Evolutionary conservation across 148 eudicot species (phyloP), one percentile per base, ranked within the genome.

Genomic region (Rhododendron molle): DNA sequence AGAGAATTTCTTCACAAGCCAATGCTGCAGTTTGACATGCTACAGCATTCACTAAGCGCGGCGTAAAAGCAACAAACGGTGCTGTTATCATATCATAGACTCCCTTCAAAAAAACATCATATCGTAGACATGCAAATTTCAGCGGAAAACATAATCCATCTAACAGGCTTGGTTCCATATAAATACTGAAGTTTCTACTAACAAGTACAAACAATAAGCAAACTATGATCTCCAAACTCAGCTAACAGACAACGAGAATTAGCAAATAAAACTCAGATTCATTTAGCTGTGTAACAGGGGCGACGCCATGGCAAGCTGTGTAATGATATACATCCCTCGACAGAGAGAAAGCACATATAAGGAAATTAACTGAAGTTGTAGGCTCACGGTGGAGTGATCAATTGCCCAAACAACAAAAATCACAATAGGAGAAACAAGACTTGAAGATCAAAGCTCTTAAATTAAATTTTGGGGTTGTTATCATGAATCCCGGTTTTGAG

Each of bases 381-480:
- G 65, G 65, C 65, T 20, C 65, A 18, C 7, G 5, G n/a, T 58
- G 23, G 65, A 58, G n/a, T 18, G n/a, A 20, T 20, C n/a, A 58
- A 18, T 20, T 9, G 26, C 30, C 28, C 26, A n/a, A 65, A 67
- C 34, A 10, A 28, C 34, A 10, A 67, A 67, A 67, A 67, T 11
- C 73, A 67, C 15, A 67, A 14, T 26, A 1, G 7, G 20, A 71
- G 18, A 71, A 71, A 71, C 76, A 20, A 32, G 3, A 32, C 40
- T 71, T 18, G 1, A 71, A 71, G 40, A 71, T 30, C 4, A 71
- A 32, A 71, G 40, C 18, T 30, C 38, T 30, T 30, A 71, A 30
- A 71, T 71, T 67, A 32, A 71, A 71, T 13, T 69, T 71, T 60
- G 56, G 82, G 76, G 86, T 81, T 77, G 38, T 11, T 62, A 74